Conservation (phyloP, 176 grass and related monocot species). For the Oryza officinalis region DNA sequence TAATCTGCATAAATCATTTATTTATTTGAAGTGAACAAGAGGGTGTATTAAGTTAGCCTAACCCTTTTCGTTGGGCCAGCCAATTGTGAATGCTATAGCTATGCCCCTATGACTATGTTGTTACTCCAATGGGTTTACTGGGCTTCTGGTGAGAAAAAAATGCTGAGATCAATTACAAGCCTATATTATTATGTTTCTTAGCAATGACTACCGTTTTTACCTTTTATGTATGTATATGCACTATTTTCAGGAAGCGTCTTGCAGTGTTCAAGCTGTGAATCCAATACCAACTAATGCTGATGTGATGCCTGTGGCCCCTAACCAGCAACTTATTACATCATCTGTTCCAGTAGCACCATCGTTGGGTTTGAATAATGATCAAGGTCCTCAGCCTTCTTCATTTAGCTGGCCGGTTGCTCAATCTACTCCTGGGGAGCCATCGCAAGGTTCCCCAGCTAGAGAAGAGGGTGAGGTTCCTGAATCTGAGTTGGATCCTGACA, state of each 20-base stretch:
- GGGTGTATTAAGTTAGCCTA: background rate
- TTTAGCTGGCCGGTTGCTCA: conserved; percentile 57
- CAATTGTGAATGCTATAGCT: conserved; percentile 12
- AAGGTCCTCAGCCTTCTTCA: conserved; percentile 38
- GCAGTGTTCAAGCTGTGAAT: conserved; percentile 48
- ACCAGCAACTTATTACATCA: conserved; percentile 45
- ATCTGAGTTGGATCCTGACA: conserved; percentile 91
- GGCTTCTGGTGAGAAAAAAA: background rate
- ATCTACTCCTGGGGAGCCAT: conserved; percentile 45
- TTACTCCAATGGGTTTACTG: background rate
- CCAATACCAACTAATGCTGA: conserved; percentile 50
- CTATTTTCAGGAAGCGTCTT: conserved; percentile 67
- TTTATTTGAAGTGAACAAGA: conserved; percentile 2
- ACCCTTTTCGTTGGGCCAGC: background rate
- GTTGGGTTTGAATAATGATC: conserved; percentile 46
- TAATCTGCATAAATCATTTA: conserved; percentile 7
- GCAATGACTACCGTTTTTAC: conserved; percentile 12
- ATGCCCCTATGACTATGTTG: conserved; percentile 12
- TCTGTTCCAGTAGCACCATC: conserved; percentile 38
- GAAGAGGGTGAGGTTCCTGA: conserved; percentile 92
- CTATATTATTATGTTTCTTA: conserved; percentile 26
- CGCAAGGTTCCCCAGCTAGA: conserved; percentile 73
- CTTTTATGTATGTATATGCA: conserved; percentile 31
- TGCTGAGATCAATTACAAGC: background rate
- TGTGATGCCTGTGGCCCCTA: conserved; percentile 40